A percentile compares a stretch with the other conserved stretches of the same genome.
Conservation (phyloP, 192 early-diverging fungal species). For the Gamsiella multidivaricata region DNA sequence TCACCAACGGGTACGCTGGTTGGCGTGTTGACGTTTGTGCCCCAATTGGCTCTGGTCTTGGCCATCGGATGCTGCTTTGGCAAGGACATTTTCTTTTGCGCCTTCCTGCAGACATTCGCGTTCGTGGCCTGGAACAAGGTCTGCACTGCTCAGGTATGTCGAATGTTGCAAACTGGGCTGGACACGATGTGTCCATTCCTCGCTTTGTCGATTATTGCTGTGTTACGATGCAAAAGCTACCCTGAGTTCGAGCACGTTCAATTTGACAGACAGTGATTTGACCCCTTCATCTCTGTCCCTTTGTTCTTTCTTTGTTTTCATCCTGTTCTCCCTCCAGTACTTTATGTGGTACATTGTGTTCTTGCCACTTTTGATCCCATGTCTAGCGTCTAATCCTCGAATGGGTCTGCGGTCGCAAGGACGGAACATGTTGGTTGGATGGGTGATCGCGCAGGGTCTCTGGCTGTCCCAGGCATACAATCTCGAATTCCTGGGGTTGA, state of each 20-base stretch:
- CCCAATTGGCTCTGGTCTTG: constrained; percentile 78
- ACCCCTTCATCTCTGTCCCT: not conserved
- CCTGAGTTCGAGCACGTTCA: too few relatives aligned
- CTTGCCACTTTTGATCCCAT: constrained; percentile 87
- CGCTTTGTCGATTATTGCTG: too few relatives aligned
- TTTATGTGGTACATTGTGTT: constrained; percentile 99
- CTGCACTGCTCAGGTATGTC: constrained; percentile 87
- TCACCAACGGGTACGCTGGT: constrained; percentile 61
- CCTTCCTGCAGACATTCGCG: constrained; percentile 93
- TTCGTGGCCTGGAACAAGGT: constrained; percentile 99
- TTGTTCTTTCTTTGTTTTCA: not conserved
- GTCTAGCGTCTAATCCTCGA: constrained; percentile 23
- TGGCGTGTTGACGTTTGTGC: constrained; percentile 83
- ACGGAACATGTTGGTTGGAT: constrained; percentile 33
- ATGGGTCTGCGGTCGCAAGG: constrained; percentile 28
- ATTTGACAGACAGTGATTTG: not conserved
- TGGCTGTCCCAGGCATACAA: constrained; percentile 90
- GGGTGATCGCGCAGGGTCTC: constrained; percentile 68
- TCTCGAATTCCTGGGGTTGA: constrained; percentile 88
- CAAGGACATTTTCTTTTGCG: constrained; percentile 87
- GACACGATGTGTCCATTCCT: too few relatives aligned
- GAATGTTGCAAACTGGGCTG: too few relatives aligned
- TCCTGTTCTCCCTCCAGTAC: constrained; percentile 67
- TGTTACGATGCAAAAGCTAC: not conserved
- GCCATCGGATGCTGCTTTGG: constrained; percentile 77